Evolutionary conservation across 306 rosid species (phyloP).

Genomic region (Ammopiptanthus mongolicus): DNA sequence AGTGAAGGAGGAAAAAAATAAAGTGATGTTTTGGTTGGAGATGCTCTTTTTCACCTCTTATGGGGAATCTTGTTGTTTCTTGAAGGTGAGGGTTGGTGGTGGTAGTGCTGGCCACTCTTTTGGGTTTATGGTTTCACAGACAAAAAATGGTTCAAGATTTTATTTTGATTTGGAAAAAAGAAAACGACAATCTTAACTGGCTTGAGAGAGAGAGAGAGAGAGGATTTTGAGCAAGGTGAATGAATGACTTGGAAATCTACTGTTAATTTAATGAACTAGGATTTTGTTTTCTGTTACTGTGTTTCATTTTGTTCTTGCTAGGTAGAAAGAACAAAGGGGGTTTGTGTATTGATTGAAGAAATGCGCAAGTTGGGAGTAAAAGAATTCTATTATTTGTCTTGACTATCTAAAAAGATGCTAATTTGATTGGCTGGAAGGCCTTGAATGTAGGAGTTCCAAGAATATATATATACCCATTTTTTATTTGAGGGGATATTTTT

Average conservation of each 20-base stretch:
- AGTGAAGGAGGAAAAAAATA: background rate
- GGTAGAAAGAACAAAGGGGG: background rate
- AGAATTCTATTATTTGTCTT: background rate
- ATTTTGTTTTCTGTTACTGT: background rate
- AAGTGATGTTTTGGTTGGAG: background rate
- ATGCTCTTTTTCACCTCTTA: slow-evolving; percentile 4
- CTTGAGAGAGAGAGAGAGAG: background rate
- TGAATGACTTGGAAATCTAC: background rate
- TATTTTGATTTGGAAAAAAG: slow-evolving; percentile 13
- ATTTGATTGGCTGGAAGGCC: slow-evolving; percentile 35
- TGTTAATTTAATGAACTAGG: background rate
- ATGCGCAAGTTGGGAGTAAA: background rate
- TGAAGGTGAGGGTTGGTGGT: slow-evolving; percentile 25
- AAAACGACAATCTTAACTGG: background rate
- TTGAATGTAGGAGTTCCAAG: slow-evolving; percentile 30
- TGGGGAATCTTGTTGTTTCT: slow-evolving; percentile 48
- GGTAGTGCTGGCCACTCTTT: background rate
- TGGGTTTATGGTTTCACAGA: slow-evolving; percentile 8
- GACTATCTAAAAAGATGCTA: background rate
- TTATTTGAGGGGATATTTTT: background rate
- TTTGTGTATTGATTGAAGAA: background rate
- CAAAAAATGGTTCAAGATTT: background rate
- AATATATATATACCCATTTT: background rate
- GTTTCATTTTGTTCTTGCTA: background rate
- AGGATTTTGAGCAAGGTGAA: background rate